Evolutionary conservation across 2,329 filamentous ascomycete genomes (phyloP).

Genomic region (Aspergillus sp.): DNA sequence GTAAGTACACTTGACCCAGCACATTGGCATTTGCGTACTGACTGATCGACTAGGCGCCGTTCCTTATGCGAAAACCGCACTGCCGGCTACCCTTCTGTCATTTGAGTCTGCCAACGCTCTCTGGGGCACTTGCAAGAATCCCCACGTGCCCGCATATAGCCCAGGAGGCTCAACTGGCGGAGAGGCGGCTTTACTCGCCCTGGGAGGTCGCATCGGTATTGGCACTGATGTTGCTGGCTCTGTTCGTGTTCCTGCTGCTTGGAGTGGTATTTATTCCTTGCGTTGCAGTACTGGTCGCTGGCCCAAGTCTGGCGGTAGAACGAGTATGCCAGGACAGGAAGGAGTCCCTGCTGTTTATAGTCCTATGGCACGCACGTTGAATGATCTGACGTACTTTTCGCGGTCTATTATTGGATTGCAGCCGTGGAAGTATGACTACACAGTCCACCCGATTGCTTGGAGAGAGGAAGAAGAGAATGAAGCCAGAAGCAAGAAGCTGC

Average conservation of each 20-base stretch:
- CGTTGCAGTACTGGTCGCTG: conserved; percentile 84
- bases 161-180: conserved; percentile 85
- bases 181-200: conserved; percentile 73
- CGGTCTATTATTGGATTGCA: conserved; percentile 69
- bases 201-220: conserved; percentile 77
- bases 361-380: conserved; percentile 81
- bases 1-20: conserved; percentile 18
- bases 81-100: conserved; percentile 77
- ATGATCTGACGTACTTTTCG: conserved; percentile 79
- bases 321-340: conserved; percentile 88
- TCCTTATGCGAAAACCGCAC: conserved; percentile 87
- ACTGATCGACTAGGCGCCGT: conserved; percentile 56
- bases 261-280: conserved; percentile 79
- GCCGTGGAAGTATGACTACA: conserved; percentile 84
- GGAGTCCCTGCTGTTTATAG: conserved; percentile 84
- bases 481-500: conserved; percentile 56
- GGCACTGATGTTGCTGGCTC: conserved; percentile 88
- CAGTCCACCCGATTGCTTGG: conserved; percentile 81
- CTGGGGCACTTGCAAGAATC: conserved; percentile 78
- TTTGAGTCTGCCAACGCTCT: conserved; percentile 75
- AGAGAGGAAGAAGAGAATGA: conserved; percentile 54
- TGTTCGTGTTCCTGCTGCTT: conserved; percentile 79
- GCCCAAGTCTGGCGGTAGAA: conserved; percentile 76
- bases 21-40: too few relatives aligned
- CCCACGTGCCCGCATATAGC: conserved; percentile 75